Percentiles rank a stretch among this genome's conserved stretches.
Conservation (phyloP, 1,139 yeast genomes). For the Kazachstania sp. region DNA sequence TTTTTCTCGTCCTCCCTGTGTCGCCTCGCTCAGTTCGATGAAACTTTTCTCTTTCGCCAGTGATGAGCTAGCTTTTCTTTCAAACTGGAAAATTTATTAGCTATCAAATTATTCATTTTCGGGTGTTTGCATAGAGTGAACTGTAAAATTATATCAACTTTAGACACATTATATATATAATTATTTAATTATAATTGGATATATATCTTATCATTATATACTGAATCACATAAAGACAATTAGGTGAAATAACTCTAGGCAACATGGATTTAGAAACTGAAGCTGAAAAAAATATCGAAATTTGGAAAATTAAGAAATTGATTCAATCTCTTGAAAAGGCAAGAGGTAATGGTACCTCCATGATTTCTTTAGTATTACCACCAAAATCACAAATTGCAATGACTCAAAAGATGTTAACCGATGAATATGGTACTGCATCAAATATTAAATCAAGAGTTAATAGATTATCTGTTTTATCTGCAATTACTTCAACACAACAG, state of each 20-base stretch:
- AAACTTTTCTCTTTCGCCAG: not conserved
- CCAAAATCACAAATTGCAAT: slow-evolving; percentile 91
- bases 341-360: slow-evolving; percentile 97
- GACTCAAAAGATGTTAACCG: slow-evolving; percentile 85
- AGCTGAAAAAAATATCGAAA: slow-evolving; percentile 94
- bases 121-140: not conserved
- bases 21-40: not conserved
- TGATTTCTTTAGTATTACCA: slow-evolving; percentile 93
- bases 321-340: slow-evolving; percentile 80
- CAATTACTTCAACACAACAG: slow-evolving; percentile 96
- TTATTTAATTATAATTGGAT: not conserved
- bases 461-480: slow-evolving; percentile 87
- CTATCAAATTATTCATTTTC: not conserved
- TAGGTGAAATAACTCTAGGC: no score
- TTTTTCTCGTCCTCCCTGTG: not conserved
- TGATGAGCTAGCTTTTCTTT: not conserved
- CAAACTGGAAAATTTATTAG: not conserved
- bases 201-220: not conserved
- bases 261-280: slow-evolving; percentile 37
- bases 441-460: slow-evolving; percentile 96
- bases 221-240: no score
- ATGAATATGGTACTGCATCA: slow-evolving; percentile 98
- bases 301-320: slow-evolving; percentile 96
- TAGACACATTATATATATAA: not conserved
- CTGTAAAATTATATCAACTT: not conserved